Conservation (phyloP, 2,329 filamentous ascomycete genomes). For the Aureobasidium vineae region DNA sequence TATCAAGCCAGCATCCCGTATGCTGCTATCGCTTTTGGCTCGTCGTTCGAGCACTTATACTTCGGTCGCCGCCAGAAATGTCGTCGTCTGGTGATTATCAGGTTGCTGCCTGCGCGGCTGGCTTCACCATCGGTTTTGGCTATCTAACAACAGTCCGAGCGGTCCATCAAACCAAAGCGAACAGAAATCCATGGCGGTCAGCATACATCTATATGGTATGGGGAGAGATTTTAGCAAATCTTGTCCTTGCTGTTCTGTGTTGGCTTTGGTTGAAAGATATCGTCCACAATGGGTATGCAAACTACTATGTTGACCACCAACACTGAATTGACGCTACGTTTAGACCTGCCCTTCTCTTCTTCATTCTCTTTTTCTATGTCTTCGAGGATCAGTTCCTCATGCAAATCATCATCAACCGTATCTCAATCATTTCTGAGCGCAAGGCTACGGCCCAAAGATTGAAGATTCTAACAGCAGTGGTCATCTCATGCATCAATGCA, state of each 20-base stretch:
- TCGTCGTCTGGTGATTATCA: constrained; percentile 26
- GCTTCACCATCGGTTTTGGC: constrained; percentile 46
- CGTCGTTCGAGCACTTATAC: neutral
- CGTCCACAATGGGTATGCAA: neutral
- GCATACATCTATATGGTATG: constrained; percentile 48
- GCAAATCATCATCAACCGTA: constrained; percentile 43
- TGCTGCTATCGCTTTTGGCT: neutral
- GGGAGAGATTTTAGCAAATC: constrained; percentile 44
- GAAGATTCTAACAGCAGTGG: constrained; percentile 40
- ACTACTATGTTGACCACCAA: neutral
- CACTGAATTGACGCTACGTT: neutral
- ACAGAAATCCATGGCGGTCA: neutral
- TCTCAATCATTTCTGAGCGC: constrained; percentile 34
- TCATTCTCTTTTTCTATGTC: constrained; percentile 34
- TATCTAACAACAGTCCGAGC: constrained; percentile 44
- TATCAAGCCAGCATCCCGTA: neutral
- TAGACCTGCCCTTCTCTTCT: constrained; percentile 13
- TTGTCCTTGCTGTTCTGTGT: constrained; percentile 45
- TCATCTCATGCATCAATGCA: constrained; percentile 42
- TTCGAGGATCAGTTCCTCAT: constrained; percentile 30
- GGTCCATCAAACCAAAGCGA: constrained; percentile 38
- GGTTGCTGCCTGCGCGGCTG: constrained; percentile 29
- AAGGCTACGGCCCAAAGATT: constrained; percentile 34
- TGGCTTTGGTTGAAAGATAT: constrained; percentile 37
- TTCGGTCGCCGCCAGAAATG: neutral